Conservation (phyloP, 2,329 filamentous ascomycete species). For the Trichoderma hamatum region DNA sequence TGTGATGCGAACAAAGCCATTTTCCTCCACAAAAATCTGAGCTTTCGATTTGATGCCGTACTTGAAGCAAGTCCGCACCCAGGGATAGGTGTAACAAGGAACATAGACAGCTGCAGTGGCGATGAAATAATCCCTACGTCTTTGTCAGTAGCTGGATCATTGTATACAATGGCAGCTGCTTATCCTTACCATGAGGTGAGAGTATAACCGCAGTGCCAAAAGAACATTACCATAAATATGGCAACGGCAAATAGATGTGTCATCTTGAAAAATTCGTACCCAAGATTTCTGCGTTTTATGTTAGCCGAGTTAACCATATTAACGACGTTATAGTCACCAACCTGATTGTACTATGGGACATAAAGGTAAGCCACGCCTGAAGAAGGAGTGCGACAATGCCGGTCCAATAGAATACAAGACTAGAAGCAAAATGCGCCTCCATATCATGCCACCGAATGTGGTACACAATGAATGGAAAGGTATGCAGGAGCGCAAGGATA, state of each 20-base stretch:
- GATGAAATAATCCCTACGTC: background rate
- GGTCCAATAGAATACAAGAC: background rate
- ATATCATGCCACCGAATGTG: background rate
- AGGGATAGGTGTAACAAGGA: background rate
- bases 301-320: background rate
- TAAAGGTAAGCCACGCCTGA: background rate
- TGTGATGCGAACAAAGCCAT: background rate
- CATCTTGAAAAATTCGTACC: background rate
- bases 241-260: background rate
- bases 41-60: background rate
- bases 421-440: background rate
- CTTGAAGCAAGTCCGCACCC: background rate
- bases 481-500: background rate
- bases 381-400: background rate
- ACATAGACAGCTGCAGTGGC: background rate
- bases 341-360: background rate
- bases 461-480: background rate
- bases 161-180: background rate
- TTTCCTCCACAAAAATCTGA: background rate
- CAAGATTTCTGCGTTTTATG: background rate
- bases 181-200: background rate
- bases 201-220: background rate
- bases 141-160: background rate
- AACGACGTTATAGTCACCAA: background rate
- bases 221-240: background rate